Evolutionary conservation across 1,139 yeast species (phyloP).

Genomic region (Arxiozyma bovina): DNA sequence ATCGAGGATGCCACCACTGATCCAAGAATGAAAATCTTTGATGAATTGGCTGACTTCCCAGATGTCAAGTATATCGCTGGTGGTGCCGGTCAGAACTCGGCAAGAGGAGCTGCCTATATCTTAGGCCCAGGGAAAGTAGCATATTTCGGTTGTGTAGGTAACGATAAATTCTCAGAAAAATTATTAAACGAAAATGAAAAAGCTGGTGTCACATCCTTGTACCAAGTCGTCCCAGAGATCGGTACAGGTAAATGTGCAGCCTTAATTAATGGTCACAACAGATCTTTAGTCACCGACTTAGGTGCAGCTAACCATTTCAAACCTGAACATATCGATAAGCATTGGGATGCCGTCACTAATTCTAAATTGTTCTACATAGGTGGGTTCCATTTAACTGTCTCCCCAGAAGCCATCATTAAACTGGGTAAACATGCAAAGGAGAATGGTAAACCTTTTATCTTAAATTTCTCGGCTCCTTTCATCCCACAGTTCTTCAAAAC

Average conservation of each 20-base stretch:
- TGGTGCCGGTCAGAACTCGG: constrained; percentile 99
- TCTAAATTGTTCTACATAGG: constrained; percentile 87
- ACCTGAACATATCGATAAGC: constrained; percentile 74
- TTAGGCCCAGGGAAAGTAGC: constrained; percentile 76
- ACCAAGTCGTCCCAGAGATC: constrained; percentile 64
- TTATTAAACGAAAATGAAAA: constrained; percentile 72
- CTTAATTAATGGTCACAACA: constrained; percentile 73
- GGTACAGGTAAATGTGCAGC: constrained; percentile 99
- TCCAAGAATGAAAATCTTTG: constrained; percentile 77
- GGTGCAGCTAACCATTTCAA: constrained; percentile 98
- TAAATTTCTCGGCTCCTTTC: constrained; percentile 95
- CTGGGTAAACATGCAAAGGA: constrained; percentile 90
- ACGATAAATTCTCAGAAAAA: constrained; percentile 78
- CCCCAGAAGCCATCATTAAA: constrained; percentile 85
- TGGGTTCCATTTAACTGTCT: constrained; percentile 96
- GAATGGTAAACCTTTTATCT: constrained; percentile 68
- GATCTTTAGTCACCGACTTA: constrained; percentile 91
- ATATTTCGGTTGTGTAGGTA: constrained; percentile 94
- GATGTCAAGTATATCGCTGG: constrained; percentile 81
- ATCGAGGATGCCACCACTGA: constrained; percentile 51
- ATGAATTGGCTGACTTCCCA: constrained; percentile 57
- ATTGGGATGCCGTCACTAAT: constrained; percentile 77
- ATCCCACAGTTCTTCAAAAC: constrained; percentile 92
- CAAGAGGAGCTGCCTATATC: constrained; percentile 94
- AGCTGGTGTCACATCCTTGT: constrained; percentile 82